Evolutionary conservation across 106 monocot species (phyloP).

Genomic region (Alisma plantagoaquatica): DNA sequence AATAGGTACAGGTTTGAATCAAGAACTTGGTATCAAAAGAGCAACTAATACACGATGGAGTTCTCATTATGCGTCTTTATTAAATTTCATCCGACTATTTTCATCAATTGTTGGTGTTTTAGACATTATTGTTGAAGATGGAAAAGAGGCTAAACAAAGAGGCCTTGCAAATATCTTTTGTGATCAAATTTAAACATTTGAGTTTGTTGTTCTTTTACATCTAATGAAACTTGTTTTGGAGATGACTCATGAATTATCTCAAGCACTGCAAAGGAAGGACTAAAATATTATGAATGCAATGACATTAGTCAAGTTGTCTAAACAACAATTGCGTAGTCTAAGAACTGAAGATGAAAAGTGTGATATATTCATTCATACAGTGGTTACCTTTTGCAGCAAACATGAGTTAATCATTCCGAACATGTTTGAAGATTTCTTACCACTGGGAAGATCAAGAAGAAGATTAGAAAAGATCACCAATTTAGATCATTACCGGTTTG

Average conservation of each 20-base stretch:
- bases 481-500: too few species aligned
- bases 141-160: neutral
- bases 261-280: slow-evolving; percentile 1
- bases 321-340: too few species aligned
- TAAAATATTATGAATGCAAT: neutral
- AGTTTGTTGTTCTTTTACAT: too few species aligned
- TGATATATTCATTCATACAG: too few species aligned
- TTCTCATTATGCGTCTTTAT: neutral
- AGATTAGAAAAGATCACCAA: too few species aligned
- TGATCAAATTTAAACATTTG: neutral
- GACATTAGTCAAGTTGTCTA: too few species aligned
- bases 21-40: neutral
- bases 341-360: too few species aligned
- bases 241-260: neutral
- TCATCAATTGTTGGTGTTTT: neutral
- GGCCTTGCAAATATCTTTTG: neutral
- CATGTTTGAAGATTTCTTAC: too few species aligned
- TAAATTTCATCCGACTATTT: neutral
- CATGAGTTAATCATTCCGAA: too few species aligned
- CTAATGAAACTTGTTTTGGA: neutral
- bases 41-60: neutral
- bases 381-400: too few species aligned
- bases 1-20: neutral
- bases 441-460: too few species aligned
- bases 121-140: neutral